phyloP scores from a whole-genome alignment of 805 yeast genomes.

The Aciculoconidium aculeatum region DNA sequence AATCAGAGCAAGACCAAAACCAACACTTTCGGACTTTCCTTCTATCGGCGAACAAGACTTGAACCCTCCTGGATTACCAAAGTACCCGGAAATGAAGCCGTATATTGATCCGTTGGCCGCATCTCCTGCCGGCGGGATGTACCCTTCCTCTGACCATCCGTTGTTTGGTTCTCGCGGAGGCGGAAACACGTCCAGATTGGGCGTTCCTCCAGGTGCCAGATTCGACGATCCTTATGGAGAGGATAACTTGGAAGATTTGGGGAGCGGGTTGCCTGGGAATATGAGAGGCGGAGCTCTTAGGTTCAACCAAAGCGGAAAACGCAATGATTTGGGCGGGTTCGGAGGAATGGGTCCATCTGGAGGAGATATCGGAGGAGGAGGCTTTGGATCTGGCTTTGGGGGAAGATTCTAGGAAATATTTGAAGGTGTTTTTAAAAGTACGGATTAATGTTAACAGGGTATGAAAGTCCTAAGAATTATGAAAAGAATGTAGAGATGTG shows the following conservation, averaged over 20 bases:
- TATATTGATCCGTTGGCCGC: slow-evolving; percentile 37
- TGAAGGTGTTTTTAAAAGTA: no score
- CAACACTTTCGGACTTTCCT: slow-evolving; percentile 12
- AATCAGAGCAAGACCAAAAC: slow-evolving; percentile 14
- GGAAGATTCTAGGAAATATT: no score
- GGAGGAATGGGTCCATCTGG: no score
- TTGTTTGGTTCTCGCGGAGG: slow-evolving; percentile 29
- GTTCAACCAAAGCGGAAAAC: not conserved
- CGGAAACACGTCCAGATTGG: slow-evolving; percentile 23
- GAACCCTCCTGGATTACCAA: slow-evolving; percentile 39
- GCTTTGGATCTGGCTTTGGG: slow-evolving; percentile 9
- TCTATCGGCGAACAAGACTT: slow-evolving; percentile 47
- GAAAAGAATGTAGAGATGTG: no score
- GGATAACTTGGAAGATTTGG: slow-evolving; percentile 38
- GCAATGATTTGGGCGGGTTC: slow-evolving; percentile 5
- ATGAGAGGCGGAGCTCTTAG: slow-evolving; percentile 16
- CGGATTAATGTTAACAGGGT: no score
- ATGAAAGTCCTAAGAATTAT: no score
- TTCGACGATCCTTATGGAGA: slow-evolving; percentile 47
- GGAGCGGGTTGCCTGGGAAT: slow-evolving; percentile 42
- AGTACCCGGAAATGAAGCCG: slow-evolving; percentile 39
- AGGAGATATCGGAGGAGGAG: slow-evolving; percentile 6
- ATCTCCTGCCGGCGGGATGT: slow-evolving; percentile 41
- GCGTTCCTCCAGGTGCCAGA: slow-evolving; percentile 44
- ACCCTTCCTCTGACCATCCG: slow-evolving; percentile 48